Conservation (phyloP, 768 basidiomycete genomes). For the Suillus plorans region DNA sequence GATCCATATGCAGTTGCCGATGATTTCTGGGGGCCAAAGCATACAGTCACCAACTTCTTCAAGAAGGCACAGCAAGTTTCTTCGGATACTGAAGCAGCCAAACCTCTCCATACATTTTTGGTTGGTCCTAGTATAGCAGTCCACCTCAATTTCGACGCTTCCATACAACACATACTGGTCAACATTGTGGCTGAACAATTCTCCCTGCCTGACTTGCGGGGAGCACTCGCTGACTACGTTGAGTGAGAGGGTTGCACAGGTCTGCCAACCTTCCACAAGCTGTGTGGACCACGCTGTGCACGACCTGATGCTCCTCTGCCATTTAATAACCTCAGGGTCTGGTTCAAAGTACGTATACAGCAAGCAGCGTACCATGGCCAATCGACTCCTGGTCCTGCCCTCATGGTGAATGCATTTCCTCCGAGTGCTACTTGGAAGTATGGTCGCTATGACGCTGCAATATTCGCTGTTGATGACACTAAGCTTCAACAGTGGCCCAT, state of each 20-base stretch:
- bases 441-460: slow-evolving; percentile 21
- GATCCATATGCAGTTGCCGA: too few species aligned
- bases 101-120: too few species aligned
- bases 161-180: not conserved
- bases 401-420: slow-evolving; percentile 24
- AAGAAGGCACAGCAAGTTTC: too few species aligned
- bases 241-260: not conserved
- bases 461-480: slow-evolving; percentile 19
- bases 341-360: slow-evolving; percentile 19
- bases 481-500: slow-evolving; percentile 12
- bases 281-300: slow-evolving; percentile 7
- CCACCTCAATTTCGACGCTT: too few species aligned
- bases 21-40: too few species aligned
- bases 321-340: slow-evolving; percentile 13
- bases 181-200: slow-evolving; percentile 21
- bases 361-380: slow-evolving; percentile 17
- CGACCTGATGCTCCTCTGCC: slow-evolving; percentile 15
- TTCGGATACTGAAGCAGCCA: too few species aligned
- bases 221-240: slow-evolving; percentile 24
- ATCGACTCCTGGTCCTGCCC: not conserved
- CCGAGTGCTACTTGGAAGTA: slow-evolving; percentile 16
- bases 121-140: too few species aligned
- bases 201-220: slow-evolving; percentile 24
- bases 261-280: not conserved
- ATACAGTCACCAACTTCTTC: too few species aligned